Evolutionary conservation across 192 early-diverging fungal genomes (phyloP).

Genomic region (Haplosporangium gracile): DNA sequence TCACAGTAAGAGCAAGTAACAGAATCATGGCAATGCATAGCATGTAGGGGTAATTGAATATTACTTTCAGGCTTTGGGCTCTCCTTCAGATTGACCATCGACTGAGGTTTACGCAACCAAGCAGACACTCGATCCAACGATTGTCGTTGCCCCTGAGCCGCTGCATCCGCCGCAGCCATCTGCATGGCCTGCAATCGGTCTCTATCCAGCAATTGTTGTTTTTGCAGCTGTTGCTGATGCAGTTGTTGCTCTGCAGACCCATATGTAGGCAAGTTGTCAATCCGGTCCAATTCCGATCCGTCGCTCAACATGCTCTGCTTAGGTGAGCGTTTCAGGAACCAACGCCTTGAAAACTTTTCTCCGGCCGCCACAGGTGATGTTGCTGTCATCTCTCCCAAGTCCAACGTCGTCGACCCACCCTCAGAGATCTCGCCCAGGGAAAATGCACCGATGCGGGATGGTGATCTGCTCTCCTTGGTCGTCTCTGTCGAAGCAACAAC

Average conservation of each 20-base stretch:
- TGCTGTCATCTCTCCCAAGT: constrained; percentile 13
- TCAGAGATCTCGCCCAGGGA: constrained; percentile 19
- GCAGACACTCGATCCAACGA: constrained; percentile 36
- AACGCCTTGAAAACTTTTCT: constrained; percentile 17
- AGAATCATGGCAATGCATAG: background rate
- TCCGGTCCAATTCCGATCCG: constrained; percentile 41
- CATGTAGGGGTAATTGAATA: background rate
- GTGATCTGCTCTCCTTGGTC: constrained; percentile 26
- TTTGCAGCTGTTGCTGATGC: background rate
- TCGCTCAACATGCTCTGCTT: constrained; percentile 42
- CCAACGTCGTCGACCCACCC: constrained; percentile 14
- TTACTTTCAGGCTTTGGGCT: constrained; percentile 28
- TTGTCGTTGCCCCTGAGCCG: constrained; percentile 24
- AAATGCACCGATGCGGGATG: constrained; percentile 22
- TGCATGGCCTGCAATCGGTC: background rate
- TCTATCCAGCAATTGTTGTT: background rate
- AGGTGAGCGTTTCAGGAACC: constrained; percentile 39
- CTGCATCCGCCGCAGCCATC: background rate
- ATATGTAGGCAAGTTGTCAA: constrained; percentile 39
- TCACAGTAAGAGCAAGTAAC: background rate
- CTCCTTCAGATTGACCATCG: constrained; percentile 37
- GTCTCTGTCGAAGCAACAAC: constrained; percentile 21
- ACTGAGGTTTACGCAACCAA: constrained; percentile 49
- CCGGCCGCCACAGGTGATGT: constrained; percentile 1
- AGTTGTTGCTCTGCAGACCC: background rate